Evolutionary conservation across 306 rosid species (phyloP).

Genomic region (Cicer yamashitae): DNA sequence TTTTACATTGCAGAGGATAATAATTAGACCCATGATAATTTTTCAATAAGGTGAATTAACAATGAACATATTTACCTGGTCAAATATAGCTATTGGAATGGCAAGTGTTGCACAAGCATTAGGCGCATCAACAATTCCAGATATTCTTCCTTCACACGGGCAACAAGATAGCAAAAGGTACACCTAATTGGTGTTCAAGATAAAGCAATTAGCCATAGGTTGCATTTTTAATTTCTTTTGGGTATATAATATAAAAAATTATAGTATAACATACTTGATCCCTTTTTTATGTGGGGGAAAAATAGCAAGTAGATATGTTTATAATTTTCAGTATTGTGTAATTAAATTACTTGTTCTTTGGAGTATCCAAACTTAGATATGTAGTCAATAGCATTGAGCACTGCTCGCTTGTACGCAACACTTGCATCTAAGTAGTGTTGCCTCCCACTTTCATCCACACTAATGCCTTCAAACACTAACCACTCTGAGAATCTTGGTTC

Average conservation of each 20-base stretch:
- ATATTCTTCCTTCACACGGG: constrained; percentile 89
- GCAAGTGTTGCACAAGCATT: constrained; percentile 87
- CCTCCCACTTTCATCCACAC: constrained; percentile 81
- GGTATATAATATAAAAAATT: neutral
- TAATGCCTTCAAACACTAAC: constrained; percentile 88
- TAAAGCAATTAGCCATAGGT: constrained; percentile 20
- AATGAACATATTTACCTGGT: constrained; percentile 56
- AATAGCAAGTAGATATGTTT: too few relatives aligned
- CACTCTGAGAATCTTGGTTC: constrained; percentile 94
- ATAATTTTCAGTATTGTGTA: neutral
- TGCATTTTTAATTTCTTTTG: neutral
- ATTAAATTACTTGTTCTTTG: constrained; percentile 72
- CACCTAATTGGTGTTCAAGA: constrained; percentile 55
- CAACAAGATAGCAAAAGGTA: constrained; percentile 79
- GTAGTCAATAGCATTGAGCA: constrained; percentile 78
- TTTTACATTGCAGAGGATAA: too few relatives aligned
- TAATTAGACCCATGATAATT: neutral
- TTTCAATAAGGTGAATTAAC: neutral
- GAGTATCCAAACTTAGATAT: constrained; percentile 80
- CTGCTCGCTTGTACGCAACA: constrained; percentile 87
- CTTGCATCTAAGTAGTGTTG: constrained; percentile 84
- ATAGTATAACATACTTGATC: neutral
- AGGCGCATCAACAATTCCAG: constrained; percentile 83
- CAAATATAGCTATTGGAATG: constrained; percentile 81
- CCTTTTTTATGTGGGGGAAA: neutral